Evolutionary conservation across 805 yeast genomes (phyloP).

Genomic region (Metschnikowia reukaufii): DNA sequence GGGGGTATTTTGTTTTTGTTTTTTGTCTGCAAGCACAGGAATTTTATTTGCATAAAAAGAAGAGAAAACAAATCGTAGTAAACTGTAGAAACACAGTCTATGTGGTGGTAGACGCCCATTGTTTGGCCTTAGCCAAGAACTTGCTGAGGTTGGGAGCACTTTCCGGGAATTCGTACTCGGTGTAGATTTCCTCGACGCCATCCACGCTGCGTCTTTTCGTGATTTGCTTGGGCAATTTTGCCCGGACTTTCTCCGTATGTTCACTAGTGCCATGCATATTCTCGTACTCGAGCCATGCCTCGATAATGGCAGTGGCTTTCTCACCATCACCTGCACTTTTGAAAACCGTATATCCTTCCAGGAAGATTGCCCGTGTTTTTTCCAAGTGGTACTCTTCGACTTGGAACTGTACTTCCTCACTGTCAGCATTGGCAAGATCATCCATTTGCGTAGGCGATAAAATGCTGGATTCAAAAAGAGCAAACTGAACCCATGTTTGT

Average conservation of each 20-base stretch:
- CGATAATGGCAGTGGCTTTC: slow-evolving; percentile 52
- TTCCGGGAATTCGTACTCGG: slow-evolving; percentile 69
- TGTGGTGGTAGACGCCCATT: slow-evolving; percentile 20
- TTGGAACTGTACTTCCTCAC: slow-evolving; percentile 51
- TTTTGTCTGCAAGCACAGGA: no score
- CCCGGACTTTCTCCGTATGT: slow-evolving; percentile 34
- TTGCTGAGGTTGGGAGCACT: slow-evolving; percentile 43
- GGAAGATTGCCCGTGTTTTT: slow-evolving; percentile 57
- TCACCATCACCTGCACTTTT: slow-evolving; percentile 37
- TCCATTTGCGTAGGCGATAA: slow-evolving; percentile 56
- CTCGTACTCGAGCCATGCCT: slow-evolving; percentile 68
- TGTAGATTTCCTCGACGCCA: slow-evolving; percentile 52
- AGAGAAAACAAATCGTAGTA: no score
- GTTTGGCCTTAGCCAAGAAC: slow-evolving; percentile 45
- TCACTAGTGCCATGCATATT: slow-evolving; percentile 53
- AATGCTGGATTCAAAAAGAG: slow-evolving; percentile 67
- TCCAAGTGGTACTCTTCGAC: slow-evolving; percentile 51
- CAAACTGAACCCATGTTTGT: slow-evolving; percentile 61
- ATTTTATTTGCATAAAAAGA: no score
- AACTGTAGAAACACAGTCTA: not conserved
- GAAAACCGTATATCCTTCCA: slow-evolving; percentile 49
- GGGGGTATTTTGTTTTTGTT: no score
- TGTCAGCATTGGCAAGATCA: slow-evolving; percentile 43
- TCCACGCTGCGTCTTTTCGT: slow-evolving; percentile 45
- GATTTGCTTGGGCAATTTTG: slow-evolving; percentile 55